Evolutionary conservation across 1,139 yeast species (phyloP).

Genomic region (Kurtzmaniella quercitrusa): DNA sequence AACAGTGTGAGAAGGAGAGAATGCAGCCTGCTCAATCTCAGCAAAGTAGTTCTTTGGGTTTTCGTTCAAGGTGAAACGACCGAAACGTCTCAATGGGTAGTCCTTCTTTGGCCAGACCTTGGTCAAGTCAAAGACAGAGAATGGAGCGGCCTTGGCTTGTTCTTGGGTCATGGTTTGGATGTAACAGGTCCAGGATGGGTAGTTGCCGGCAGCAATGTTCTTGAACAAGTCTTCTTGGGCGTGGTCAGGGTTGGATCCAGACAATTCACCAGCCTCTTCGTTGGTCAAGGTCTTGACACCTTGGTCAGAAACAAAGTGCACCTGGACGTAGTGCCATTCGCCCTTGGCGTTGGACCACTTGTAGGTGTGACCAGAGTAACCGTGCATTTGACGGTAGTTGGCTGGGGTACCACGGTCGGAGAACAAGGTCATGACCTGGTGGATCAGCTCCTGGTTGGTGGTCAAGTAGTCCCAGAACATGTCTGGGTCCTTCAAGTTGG

Average conservation of each 20-base stretch:
- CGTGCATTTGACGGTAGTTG: conserved; percentile 61
- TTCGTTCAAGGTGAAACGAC: conserved; percentile 63
- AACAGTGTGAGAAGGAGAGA: conserved; percentile 78
- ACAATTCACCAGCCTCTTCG: conserved; percentile 55
- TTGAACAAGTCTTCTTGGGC: conserved; percentile 63
- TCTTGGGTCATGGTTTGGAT: conserved; percentile 66
- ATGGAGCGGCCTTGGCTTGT: conserved; percentile 55
- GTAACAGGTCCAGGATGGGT: conserved; percentile 62
- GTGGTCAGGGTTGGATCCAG: conserved; percentile 63
- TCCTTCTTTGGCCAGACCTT: conserved; percentile 80
- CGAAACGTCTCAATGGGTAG: conserved; percentile 72
- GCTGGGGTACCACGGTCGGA: conserved; percentile 71
- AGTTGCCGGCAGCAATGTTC: conserved; percentile 54
- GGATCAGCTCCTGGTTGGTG: conserved; percentile 59
- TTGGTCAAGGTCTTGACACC: conserved; percentile 52
- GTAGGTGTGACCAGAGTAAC: conserved; percentile 70
- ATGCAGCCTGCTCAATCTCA: conserved; percentile 79
- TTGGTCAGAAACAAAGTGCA: conserved; percentile 57
- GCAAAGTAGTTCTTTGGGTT: conserved; percentile 78
- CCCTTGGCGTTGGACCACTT: conserved; percentile 65
- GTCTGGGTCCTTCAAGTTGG: conserved; percentile 73
- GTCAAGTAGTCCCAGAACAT: conserved; percentile 70
- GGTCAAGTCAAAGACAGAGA: conserved; percentile 67
- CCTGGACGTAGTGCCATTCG: conserved; percentile 64
- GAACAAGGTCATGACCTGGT: conserved; percentile 59